Conservation (phyloP, 2,329 filamentous ascomycete species). For the Basipetospora chlamydospora region DNA sequence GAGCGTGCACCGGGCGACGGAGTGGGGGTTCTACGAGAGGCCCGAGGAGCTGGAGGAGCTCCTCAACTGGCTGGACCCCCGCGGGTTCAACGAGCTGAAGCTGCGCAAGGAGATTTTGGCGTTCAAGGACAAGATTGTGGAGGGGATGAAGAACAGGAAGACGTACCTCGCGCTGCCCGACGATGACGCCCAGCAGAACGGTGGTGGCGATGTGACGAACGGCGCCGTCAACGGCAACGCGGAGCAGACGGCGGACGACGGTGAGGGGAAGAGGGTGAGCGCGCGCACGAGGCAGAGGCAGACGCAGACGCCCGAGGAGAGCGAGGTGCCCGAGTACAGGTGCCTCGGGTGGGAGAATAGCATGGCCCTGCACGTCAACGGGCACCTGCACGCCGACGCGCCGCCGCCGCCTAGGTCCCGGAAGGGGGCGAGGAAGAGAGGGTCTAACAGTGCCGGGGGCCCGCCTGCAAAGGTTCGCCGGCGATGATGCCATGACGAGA, state of each 20-base stretch:
- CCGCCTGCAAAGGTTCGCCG: slow-evolving; percentile 13
- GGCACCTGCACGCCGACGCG: slow-evolving; percentile 41
- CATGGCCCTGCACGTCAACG: slow-evolving; percentile 40
- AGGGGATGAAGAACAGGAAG: slow-evolving; percentile 68
- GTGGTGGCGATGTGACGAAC: too few relatives aligned
- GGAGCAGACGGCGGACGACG: slow-evolving; percentile 17
- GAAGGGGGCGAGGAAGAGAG: slow-evolving; percentile 38
- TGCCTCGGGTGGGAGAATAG: slow-evolving; percentile 42
- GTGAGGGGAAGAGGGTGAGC: slow-evolving; percentile 23
- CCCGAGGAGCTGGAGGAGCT: slow-evolving; percentile 63
- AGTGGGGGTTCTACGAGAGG: slow-evolving; percentile 89
- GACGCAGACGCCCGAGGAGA: slow-evolving; percentile 28
- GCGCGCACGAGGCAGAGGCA: slow-evolving; percentile 32
- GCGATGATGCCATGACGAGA: slow-evolving; percentile 2
- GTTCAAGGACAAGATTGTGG: slow-evolving; percentile 61
- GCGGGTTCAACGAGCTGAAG: slow-evolving; percentile 74
- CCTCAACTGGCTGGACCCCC: slow-evolving; percentile 76
- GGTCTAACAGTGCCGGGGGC: slow-evolving; percentile 17
- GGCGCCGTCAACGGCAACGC: background rate
- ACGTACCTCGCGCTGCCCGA: slow-evolving; percentile 48
- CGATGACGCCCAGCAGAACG: too few relatives aligned
- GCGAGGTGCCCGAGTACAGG: slow-evolving; percentile 21
- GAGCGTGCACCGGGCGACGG: slow-evolving; percentile 56
- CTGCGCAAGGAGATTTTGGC: slow-evolving; percentile 71
- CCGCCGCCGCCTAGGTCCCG: slow-evolving; percentile 34